Percentiles rank a stretch among this genome's conserved stretches.
These are phyloP conservation scores for Podila verticillata DNA, from an alignment of 192 early-diverging fungal genomes.

Conservation along the genomic window DNA sequence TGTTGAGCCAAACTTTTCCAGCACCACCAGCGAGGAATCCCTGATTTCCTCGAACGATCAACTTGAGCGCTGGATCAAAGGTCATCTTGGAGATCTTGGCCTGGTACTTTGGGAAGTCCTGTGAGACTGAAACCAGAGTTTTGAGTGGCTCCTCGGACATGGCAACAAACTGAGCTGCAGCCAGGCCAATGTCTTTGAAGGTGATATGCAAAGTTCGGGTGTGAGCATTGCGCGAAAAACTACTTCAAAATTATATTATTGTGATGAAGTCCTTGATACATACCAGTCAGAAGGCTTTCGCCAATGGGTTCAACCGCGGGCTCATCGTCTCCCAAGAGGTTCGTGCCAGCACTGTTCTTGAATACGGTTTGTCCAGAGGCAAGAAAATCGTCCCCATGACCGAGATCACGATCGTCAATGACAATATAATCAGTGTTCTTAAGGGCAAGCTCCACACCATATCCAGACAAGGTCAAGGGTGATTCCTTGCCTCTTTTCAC, in stretches of 20 bases:
- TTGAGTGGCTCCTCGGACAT: constrained; percentile 66
- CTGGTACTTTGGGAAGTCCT: constrained; percentile 92
- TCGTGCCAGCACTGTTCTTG: constrained; percentile 9
- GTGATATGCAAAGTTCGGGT: neutral
- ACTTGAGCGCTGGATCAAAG: constrained; percentile 56
- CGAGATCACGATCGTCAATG: constrained; percentile 88
- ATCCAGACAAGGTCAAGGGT: constrained; percentile 79
- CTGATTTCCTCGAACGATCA: constrained; percentile 50
- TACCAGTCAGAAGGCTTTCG: constrained; percentile 64
- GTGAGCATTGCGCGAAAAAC: neutral
- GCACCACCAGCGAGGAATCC: constrained; percentile 15
- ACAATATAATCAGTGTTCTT: constrained; percentile 98
- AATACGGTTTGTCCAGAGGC: constrained; percentile 26
- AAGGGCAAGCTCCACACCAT: constrained; percentile 92
- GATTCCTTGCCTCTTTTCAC: neutral
- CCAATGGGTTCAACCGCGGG: constrained; percentile 61
- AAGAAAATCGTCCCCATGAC: constrained; percentile 29
- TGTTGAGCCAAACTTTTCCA: constrained; percentile 73
- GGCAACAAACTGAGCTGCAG: constrained; percentile 79
- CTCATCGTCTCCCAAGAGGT: constrained; percentile 56
- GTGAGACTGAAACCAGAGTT: constrained; percentile 72
- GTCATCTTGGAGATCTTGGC: constrained; percentile 71
- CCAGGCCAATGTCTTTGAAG: constrained; percentile 65
- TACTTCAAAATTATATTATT: neutral
- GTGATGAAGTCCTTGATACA: neutral